These are phyloP conservation scores for Xylaria sp. DNA, from an alignment of 2,329 filamentous ascomycete genomes.

Conservation along the genomic window DNA sequence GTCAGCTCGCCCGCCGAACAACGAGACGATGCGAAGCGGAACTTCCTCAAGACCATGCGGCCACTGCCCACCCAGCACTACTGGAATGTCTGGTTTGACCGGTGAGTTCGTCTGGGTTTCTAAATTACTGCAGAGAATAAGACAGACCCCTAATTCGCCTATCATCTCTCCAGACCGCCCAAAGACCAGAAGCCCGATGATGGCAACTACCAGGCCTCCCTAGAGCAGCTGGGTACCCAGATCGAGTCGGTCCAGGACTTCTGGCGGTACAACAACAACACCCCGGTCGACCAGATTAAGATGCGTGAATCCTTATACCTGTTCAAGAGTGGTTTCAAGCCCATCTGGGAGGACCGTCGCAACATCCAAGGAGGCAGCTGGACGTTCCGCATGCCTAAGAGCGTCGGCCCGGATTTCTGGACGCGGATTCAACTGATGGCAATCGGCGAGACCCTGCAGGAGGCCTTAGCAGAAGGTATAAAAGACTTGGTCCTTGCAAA, in stretches of 20 bases:
- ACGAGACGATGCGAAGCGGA: constrained; percentile 84
- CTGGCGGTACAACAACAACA: constrained; percentile 86
- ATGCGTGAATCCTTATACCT: constrained; percentile 82
- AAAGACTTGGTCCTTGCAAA: neutral
- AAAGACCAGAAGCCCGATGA: constrained; percentile 59
- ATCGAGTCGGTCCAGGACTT: constrained; percentile 88
- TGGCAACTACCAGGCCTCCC: constrained; percentile 62
- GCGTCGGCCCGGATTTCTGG: constrained; percentile 78
- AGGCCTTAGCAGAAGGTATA: constrained; percentile 75
- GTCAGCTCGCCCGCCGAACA: constrained; percentile 76
- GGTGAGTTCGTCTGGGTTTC: constrained; percentile 53
- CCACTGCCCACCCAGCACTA: constrained; percentile 82
- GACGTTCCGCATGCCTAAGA: constrained; percentile 91
- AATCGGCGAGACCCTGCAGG: constrained; percentile 83
- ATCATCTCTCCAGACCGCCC: constrained; percentile 51
- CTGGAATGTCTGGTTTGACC: constrained; percentile 78
- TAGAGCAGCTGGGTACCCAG: constrained; percentile 71
- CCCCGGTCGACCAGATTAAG: constrained; percentile 78
- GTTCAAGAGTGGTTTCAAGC: constrained; percentile 81
- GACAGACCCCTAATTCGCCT: neutral
- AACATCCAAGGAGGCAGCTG: constrained; percentile 89
- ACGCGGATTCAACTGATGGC: constrained; percentile 83
- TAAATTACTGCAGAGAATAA: neutral
- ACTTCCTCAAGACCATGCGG: constrained; percentile 79
- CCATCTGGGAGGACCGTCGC: constrained; percentile 86